Conservation (phyloP, 2,329 filamentous ascomycete genomes). For the Sporothrix curviconia region DNA sequence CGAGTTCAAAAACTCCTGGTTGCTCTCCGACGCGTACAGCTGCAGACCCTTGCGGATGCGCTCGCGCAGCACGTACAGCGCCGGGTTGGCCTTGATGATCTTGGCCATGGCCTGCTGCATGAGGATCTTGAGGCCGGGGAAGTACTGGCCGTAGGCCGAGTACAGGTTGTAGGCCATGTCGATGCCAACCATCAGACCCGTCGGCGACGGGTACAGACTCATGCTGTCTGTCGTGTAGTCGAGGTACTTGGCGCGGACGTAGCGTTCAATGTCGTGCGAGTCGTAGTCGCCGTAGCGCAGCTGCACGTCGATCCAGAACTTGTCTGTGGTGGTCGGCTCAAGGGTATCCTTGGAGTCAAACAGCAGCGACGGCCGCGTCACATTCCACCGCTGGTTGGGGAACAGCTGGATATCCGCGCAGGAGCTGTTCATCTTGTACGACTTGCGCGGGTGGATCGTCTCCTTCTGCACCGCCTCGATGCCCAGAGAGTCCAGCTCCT, state of each 20-base stretch:
- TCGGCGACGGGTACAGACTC: constrained; percentile 96
- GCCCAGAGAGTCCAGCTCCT: constrained; percentile 88
- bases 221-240: constrained; percentile 98
- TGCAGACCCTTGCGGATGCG: constrained; percentile 98
- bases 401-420: constrained; percentile 96
- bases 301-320: constrained; percentile 98
- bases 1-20: constrained; percentile 98
- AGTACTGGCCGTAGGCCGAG: constrained; percentile 97
- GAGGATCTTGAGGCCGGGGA: constrained; percentile 91
- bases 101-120: constrained; percentile 99
- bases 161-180: constrained; percentile 98
- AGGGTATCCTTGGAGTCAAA: constrained; percentile 97
- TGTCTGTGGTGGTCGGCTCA: constrained; percentile 90
- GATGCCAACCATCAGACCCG: constrained; percentile 94
- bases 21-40: constrained; percentile 95
- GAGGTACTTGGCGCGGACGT: constrained; percentile 94
- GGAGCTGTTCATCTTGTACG: constrained; percentile 99
- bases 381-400: constrained; percentile 98
- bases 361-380: constrained; percentile 83
- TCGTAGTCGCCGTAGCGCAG: constrained; percentile 90
- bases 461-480: constrained; percentile 99
- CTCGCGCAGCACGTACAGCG: constrained; percentile 90
- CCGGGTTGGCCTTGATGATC: constrained; percentile 99
- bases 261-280: constrained; percentile 96
- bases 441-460: constrained; percentile 97